Percentiles rank a stretch among this genome's conserved stretches.
Conservation (phyloP, 208 protist species). For the Jaenimonas drosophilae region DNA sequence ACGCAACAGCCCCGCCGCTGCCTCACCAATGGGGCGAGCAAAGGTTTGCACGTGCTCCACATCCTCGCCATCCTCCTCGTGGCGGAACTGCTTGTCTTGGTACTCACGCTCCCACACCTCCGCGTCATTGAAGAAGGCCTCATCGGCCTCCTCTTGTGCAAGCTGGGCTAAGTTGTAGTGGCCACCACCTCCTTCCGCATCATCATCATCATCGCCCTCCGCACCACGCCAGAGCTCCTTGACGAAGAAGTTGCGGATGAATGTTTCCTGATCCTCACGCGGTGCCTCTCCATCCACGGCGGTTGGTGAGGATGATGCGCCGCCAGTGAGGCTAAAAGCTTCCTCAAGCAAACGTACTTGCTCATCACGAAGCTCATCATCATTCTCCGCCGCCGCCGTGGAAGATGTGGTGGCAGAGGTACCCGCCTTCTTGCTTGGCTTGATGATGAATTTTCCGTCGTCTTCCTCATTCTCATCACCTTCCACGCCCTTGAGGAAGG, state of each 20-base stretch:
- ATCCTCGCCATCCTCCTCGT: constrained; percentile 51
- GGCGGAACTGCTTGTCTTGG: constrained; percentile 80
- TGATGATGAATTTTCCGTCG: not conserved
- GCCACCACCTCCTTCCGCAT: constrained; percentile 17
- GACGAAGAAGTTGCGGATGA: constrained; percentile 65
- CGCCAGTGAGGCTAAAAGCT: too few relatives aligned
- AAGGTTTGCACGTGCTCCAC: constrained; percentile 57
- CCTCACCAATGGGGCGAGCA: constrained; percentile 64
- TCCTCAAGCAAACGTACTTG: too few relatives aligned
- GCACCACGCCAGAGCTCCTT: constrained; percentile 55
- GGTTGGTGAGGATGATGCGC: too few relatives aligned
- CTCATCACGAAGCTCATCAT: constrained; percentile 7
- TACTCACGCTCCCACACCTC: constrained; percentile 81
- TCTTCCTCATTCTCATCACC: constrained; percentile 2
- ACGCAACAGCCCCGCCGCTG: constrained; percentile 58
- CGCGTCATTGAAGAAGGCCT: constrained; percentile 74
- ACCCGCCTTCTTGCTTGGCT: not conserved
- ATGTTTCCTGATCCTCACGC: constrained; percentile 33
- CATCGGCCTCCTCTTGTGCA: constrained; percentile 70
- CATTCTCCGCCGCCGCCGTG: constrained; percentile 5
- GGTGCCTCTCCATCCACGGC: too few relatives aligned
- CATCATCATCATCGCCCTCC: constrained; percentile 14
- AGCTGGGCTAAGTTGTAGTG: constrained; percentile 44
- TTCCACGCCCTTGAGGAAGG: constrained; percentile 56
- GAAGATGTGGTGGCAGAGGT: constrained; percentile 1